Evolutionary conservation across 176 grass and related monocot species (phyloP).

Genomic region (Chrysopogon serrulatus): DNA sequence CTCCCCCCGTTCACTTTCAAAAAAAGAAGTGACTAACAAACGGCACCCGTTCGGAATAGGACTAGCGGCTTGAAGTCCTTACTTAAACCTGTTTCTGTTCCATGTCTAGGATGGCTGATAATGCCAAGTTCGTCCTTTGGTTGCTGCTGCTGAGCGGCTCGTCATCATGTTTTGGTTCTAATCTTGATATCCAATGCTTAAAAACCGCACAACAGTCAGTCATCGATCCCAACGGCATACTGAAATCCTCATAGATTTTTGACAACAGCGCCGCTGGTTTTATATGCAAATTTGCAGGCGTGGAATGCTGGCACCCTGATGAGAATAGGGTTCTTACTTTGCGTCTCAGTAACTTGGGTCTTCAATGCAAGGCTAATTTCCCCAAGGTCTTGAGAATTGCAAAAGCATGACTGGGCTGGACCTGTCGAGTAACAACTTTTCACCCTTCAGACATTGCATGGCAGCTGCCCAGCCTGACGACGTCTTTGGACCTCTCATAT

Average conservation of each 20-base stretch:
- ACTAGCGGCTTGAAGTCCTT: too few relatives aligned
- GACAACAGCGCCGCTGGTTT: neutral
- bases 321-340: conserved; percentile 31
- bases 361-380: conserved; percentile 54
- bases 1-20: too few relatives aligned
- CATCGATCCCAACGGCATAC: conserved; percentile 2
- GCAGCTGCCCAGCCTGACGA: neutral
- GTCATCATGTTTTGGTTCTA: conserved; percentile 2
- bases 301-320: conserved; percentile 38
- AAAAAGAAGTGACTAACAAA: too few relatives aligned
- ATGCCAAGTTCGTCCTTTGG: neutral
- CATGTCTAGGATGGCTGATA: neutral
- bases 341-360: conserved; percentile 34
- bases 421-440: conserved; percentile 42
- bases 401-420: neutral
- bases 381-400: conserved; percentile 36
- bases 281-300: conserved; percentile 39
- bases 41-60: too few relatives aligned
- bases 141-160: neutral
- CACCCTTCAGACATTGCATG: conserved; percentile 20
- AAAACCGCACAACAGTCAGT: conserved; percentile 10
- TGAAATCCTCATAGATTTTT: conserved; percentile 35
- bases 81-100: too few relatives aligned
- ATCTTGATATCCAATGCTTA: conserved; percentile 39
- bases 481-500: conserved; percentile 38